phyloP scores from a whole-genome alignment of 2,329 filamentous ascomycete species.

The Dactylonectria estremocensis region DNA sequence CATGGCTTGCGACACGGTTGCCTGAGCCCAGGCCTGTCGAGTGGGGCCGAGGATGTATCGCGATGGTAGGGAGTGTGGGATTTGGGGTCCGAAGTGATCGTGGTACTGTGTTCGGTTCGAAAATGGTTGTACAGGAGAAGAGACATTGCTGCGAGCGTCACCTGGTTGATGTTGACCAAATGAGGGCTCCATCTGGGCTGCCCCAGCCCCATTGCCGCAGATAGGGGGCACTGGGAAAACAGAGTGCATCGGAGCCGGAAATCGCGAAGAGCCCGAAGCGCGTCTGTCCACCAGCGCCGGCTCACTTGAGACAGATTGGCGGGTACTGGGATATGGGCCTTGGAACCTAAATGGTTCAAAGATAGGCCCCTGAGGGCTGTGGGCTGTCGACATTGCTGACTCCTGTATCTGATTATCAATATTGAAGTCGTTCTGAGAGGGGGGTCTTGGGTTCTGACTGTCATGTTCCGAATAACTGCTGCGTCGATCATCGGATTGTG shows the following conservation, averaged over 20 bases:
- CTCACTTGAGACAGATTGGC: constrained; percentile 20
- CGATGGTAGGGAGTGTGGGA: background rate
- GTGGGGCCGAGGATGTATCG: background rate
- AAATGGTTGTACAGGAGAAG: constrained; percentile 5
- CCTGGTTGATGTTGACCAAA: background rate
- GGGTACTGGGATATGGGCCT: constrained; percentile 10
- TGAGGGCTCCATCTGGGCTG: background rate
- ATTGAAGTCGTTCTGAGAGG: constrained; percentile 34
- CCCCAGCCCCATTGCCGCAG: background rate
- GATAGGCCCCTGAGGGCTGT: constrained; percentile 35
- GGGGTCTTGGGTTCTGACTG: constrained; percentile 43
- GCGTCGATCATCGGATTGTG: constrained; percentile 36
- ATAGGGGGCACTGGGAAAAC: background rate
- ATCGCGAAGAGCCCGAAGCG: constrained; percentile 7
- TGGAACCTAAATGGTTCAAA: constrained; percentile 25
- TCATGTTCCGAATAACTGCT: constrained; percentile 40
- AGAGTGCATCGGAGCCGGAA: constrained; percentile 12
- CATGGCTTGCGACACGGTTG: background rate
- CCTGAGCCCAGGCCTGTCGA: background rate
- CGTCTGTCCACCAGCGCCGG: constrained; percentile 31
- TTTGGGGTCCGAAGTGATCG: too few species aligned
- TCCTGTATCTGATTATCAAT: constrained; percentile 44
- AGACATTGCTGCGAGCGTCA: background rate
- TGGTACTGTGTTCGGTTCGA: background rate
- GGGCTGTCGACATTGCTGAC: constrained; percentile 24